Base-by-base conservation (phyloP, 2,329 filamentous ascomycete genomes). In the Epichloe coenophiala region DNA sequence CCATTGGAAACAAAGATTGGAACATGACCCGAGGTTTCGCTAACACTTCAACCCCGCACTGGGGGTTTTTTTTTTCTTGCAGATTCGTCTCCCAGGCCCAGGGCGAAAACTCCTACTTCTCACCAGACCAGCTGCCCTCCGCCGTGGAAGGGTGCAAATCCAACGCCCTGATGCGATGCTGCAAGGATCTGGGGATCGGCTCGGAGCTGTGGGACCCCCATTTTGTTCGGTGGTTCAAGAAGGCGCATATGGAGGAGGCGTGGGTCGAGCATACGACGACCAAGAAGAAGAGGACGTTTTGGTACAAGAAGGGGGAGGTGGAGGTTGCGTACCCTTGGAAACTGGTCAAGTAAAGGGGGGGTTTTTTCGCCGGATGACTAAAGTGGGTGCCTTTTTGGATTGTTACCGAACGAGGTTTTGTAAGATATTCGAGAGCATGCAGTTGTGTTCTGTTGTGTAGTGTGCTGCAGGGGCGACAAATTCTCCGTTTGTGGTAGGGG, bases 81-180 rank as follows among this genome's bases (percentile, higher is more conserved):
- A 96, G 91, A 55, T 84, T 96, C 57, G 86, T 97, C 43, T 89
- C 86, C 31, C 86, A 97, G 58, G 89, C 93, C 1, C 86, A 93
- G 57, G 93, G 93, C 63, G 93, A 97, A 68, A 91, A 95, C 72
- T 81, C 86, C 58, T 98, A 94, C 70, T 98, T 97, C 71, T 81
- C 79, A 59, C 78, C 88, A 36, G 90, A 96, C 58, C 85, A 86
- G 50, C 89, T 98, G 56, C 89, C 93, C 27, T 95, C 90, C 1
- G 90, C 93, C 8, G 90, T 90, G 53, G 93, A 98, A 70, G 93
- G 93, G 49, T 95, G 89, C 76, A 96, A 96, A 70, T 95, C 89
- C 55, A 98, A 98, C 65, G 93, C 93, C 12, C 76, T 98, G 58
- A 94, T 97, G 83, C 86, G 93, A 52, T 97, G 91, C 77, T 97